These are phyloP conservation scores for Tremella yokohamensis DNA, from an alignment of 768 basidiomycete genomes.

Conservation along the genomic window DNA sequence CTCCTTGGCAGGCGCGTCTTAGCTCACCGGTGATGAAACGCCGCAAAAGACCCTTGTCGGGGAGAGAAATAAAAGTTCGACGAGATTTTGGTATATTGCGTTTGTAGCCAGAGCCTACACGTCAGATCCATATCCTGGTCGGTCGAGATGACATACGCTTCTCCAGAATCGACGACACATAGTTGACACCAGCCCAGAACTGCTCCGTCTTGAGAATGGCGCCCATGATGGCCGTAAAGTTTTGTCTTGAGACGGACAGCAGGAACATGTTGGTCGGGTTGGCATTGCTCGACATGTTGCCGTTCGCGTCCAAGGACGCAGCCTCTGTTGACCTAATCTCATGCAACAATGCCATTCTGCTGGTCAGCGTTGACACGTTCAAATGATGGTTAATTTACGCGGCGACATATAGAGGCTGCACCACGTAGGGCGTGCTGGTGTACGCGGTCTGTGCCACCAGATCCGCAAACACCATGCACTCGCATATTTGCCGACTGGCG, in stretches of 20 bases:
- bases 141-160: constrained; percentile 18
- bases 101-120: constrained; percentile 28
- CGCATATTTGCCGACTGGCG: constrained; percentile 43
- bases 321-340: constrained; percentile 30
- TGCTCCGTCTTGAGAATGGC: constrained; percentile 34
- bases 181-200: constrained; percentile 40
- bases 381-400: constrained; percentile 23
- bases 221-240: constrained; percentile 35
- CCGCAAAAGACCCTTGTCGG: constrained; percentile 43
- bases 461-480: constrained; percentile 49
- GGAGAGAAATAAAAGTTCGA: constrained; percentile 46
- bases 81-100: constrained; percentile 10
- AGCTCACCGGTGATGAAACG: constrained; percentile 29
- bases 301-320: not conserved
- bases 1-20: not conserved
- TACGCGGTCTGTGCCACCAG: constrained; percentile 22
- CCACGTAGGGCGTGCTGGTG: constrained; percentile 32
- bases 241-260: constrained; percentile 38
- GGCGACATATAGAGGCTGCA: constrained; percentile 42
- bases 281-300: not conserved
- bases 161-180: constrained; percentile 32
- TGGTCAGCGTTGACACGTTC: not conserved
- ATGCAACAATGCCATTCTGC: constrained; percentile 42
- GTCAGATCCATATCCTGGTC: not conserved
- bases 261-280: constrained; percentile 37